These are phyloP conservation scores for Pseudogymnoascus sp. DNA, from an alignment of 2,329 filamentous ascomycete species.

Conservation along the genomic window DNA sequence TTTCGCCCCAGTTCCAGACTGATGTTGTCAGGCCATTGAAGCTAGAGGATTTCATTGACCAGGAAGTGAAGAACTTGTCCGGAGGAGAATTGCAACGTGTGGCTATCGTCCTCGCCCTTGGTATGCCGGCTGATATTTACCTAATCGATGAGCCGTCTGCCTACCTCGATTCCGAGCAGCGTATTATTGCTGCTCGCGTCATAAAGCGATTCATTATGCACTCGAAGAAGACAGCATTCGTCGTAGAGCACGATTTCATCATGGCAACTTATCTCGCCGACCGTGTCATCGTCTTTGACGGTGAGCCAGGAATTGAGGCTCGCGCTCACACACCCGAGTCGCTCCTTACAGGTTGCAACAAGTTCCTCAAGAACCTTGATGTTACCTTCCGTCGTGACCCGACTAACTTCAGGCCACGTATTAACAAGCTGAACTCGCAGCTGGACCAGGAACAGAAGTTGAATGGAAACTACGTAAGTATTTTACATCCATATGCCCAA, in stretches of 20 bases:
- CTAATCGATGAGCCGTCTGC: constrained; percentile 96
- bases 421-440: constrained; percentile 95
- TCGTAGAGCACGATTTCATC: constrained; percentile 99
- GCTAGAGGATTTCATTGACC: constrained; percentile 97
- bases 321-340: constrained; percentile 87
- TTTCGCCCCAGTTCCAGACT: constrained; percentile 97
- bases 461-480: constrained; percentile 77
- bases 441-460: constrained; percentile 97
- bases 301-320: constrained; percentile 78
- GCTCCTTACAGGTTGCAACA: constrained; percentile 90
- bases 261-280: constrained; percentile 76
- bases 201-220: constrained; percentile 99
- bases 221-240: constrained; percentile 97
- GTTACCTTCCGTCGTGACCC: constrained; percentile 98
- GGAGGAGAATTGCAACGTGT: constrained; percentile 99
- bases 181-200: constrained; percentile 92
- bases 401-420: constrained; percentile 89
- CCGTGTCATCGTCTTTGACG: constrained; percentile 97
- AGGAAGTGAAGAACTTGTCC: constrained; percentile 97
- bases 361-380: constrained; percentile 90
- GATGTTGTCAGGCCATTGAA: constrained; percentile 99
- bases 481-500: constrained; percentile 10
- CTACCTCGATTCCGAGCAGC: constrained; percentile 97
- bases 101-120: constrained; percentile 92
- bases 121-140: constrained; percentile 94